Percentiles rank a stretch among this genome's conserved stretches.
Conservation (phyloP, 2,329 filamentous ascomycete genomes). For the Plectosphaerella plurivora region DNA sequence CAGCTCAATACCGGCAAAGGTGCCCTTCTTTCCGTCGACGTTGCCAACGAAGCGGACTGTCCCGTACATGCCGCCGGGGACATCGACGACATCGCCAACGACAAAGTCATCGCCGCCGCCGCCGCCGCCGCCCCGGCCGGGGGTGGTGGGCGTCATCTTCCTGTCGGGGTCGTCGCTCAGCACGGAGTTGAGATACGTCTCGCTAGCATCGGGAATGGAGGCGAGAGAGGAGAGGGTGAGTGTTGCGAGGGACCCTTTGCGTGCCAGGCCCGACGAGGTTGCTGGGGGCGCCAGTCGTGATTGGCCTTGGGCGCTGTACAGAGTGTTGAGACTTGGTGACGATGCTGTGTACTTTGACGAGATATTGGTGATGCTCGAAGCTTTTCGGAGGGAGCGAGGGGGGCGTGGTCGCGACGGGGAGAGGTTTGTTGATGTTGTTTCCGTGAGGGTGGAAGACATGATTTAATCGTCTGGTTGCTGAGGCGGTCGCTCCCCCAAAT, state of each 20-base stretch:
- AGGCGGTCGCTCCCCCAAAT: not conserved
- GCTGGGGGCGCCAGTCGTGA: slow-evolving; percentile 37
- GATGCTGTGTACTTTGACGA: slow-evolving; percentile 38
- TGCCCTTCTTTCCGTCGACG: slow-evolving; percentile 84
- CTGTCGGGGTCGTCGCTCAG: slow-evolving; percentile 33
- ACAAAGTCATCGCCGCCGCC: slow-evolving; percentile 49
- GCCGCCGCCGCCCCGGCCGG: slow-evolving; percentile 31
- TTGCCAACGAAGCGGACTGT: slow-evolving; percentile 83
- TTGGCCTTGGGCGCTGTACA: slow-evolving; percentile 41
- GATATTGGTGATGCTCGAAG: slow-evolving; percentile 23
- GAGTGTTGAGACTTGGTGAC: slow-evolving; percentile 53
- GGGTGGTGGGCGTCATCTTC: slow-evolving; percentile 51
- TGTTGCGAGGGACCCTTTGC: slow-evolving; percentile 68
- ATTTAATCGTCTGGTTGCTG: not conserved
- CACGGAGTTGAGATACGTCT: slow-evolving; percentile 57
- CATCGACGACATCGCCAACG: slow-evolving; percentile 82
- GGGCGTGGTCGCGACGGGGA: slow-evolving; percentile 4
- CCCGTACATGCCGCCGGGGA: slow-evolving; percentile 89
- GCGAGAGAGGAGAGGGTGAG: slow-evolving; percentile 61
- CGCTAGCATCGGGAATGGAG: slow-evolving; percentile 62
- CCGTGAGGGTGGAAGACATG: slow-evolving; percentile 4
- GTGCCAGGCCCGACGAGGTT: slow-evolving; percentile 40
- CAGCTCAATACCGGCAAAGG: slow-evolving; percentile 90
- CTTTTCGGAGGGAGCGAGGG: slow-evolving; percentile 37
- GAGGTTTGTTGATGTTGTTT: slow-evolving; percentile 3